phyloP scores from a whole-genome alignment of 257 asterid species.

The Penstemon davidsonii region DNA sequence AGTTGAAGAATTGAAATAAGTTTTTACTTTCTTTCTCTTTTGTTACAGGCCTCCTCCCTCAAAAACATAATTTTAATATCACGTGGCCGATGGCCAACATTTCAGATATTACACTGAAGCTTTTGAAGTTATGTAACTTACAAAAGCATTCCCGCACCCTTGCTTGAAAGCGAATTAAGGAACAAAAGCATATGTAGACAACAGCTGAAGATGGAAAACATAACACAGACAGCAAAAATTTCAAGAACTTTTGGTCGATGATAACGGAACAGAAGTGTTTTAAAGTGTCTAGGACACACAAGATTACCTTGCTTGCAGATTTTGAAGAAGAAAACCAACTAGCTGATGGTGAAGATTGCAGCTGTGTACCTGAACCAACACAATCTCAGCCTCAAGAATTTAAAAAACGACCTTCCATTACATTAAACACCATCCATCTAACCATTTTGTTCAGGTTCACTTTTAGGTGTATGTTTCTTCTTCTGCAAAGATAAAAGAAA shows the following conservation, averaged over 20 bases:
- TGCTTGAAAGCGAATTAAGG: background rate
- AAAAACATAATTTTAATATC: too few species aligned
- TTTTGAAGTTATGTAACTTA: too few species aligned
- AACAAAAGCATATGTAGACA: background rate
- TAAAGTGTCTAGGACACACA: conserved; percentile 7
- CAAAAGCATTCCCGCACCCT: background rate
- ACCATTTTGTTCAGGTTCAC: conserved; percentile 70
- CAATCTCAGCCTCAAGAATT: conserved; percentile 29
- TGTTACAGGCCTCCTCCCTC: too few species aligned
- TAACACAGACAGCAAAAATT: background rate
- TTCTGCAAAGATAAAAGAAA: conserved; percentile 45
- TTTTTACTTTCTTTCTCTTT: too few species aligned
- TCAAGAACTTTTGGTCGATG: background rate
- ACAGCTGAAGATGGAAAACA: background rate
- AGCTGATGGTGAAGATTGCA: conserved; percentile 75
- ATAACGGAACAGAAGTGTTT: conserved; percentile 18
- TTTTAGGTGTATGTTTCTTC: conserved; percentile 51
- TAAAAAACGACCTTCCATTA: background rate
- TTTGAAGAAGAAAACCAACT: conserved; percentile 87
- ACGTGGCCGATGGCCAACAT: too few species aligned
- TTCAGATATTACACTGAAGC: too few species aligned
- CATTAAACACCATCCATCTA: conserved; percentile 30
- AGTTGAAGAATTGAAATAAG: too few species aligned
- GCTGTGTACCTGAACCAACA: conserved; percentile 48
- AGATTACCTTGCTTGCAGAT: conserved; percentile 81